phyloP scores from a whole-genome alignment of 768 basidiomycete genomes.

The Termitomyces sp. region DNA sequence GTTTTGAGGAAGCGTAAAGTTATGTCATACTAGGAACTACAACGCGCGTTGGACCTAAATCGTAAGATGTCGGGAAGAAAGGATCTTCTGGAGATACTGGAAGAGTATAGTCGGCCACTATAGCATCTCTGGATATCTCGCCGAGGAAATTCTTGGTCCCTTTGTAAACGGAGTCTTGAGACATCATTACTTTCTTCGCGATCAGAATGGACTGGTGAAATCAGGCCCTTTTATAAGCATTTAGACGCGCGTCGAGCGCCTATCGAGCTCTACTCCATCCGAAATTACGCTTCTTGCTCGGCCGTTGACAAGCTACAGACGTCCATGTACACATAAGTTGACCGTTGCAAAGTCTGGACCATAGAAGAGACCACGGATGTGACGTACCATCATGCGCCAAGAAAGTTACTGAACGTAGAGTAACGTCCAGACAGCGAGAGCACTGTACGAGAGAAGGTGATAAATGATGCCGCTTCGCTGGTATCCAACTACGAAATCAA shows the following conservation, averaged over 20 bases:
- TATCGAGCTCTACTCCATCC: neutral
- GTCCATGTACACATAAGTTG: neutral
- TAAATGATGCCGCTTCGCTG: neutral
- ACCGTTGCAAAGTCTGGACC: neutral
- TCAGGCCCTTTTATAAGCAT: neutral
- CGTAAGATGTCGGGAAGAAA: conserved; percentile 10
- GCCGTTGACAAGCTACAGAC: neutral
- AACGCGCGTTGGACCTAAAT: conserved; percentile 10
- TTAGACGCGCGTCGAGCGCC: neutral
- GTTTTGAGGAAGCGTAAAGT: neutral
- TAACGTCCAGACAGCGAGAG: neutral
- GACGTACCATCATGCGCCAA: neutral
- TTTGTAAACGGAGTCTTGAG: conserved; percentile 9
- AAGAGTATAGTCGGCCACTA: conserved; percentile 1
- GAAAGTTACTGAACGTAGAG: neutral
- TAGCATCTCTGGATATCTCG: conserved; percentile 1
- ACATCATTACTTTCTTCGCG: neutral
- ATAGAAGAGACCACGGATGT: neutral
- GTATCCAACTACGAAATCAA: neutral
- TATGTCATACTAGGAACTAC: conserved; percentile 8
- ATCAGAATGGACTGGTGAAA: neutral
- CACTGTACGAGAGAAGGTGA: neutral
- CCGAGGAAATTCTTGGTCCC: conserved; percentile 3
- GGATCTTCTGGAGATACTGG: conserved; percentile 8
- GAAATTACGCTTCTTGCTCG: neutral